phyloP scores from a whole-genome alignment of 225 moss, liverwort and hornwort species.

The Ulota crispa region DNA sequence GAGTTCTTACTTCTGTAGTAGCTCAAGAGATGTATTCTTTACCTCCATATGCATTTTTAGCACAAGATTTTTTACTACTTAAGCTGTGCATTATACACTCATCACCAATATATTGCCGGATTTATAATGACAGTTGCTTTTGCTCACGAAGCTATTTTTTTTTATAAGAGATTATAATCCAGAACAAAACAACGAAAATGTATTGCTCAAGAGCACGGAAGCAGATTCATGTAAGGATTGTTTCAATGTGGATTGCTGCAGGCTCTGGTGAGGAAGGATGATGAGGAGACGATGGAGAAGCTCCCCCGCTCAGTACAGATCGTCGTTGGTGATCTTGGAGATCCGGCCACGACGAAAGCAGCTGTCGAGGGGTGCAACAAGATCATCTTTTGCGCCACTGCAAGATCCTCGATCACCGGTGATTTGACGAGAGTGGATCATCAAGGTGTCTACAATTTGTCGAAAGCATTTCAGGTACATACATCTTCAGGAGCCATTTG shows the following conservation, averaged over 20 bases:
- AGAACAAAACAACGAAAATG: too few species aligned
- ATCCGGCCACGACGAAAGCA: constrained; percentile 61
- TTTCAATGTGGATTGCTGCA: constrained; percentile 27
- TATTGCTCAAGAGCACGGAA: not conserved
- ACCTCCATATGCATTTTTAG: too few species aligned
- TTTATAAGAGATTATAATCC: too few species aligned
- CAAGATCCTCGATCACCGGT: constrained; percentile 77
- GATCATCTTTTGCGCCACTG: constrained; percentile 82
- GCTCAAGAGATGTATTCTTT: too few species aligned
- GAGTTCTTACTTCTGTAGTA: too few species aligned
- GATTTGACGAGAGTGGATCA: constrained; percentile 86
- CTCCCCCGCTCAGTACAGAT: constrained; percentile 85
- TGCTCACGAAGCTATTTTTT: too few species aligned
- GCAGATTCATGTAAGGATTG: not conserved
- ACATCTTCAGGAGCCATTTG: not conserved
- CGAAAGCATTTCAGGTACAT: constrained; percentile 83
- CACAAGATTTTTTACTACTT: too few species aligned
- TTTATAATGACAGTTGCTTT: too few species aligned
- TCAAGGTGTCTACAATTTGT: constrained; percentile 84
- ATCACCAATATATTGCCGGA: too few species aligned
- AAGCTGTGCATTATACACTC: too few species aligned
- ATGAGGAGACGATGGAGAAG: constrained; percentile 69
- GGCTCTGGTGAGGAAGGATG: constrained; percentile 71
- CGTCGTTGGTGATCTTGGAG: constrained; percentile 73
- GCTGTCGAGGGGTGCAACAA: constrained; percentile 91